Evolutionary conservation across 208 protist genomes (phyloP), one percentile per base, ranked within the genome.

Genomic region (Crithidia mellificae): DNA sequence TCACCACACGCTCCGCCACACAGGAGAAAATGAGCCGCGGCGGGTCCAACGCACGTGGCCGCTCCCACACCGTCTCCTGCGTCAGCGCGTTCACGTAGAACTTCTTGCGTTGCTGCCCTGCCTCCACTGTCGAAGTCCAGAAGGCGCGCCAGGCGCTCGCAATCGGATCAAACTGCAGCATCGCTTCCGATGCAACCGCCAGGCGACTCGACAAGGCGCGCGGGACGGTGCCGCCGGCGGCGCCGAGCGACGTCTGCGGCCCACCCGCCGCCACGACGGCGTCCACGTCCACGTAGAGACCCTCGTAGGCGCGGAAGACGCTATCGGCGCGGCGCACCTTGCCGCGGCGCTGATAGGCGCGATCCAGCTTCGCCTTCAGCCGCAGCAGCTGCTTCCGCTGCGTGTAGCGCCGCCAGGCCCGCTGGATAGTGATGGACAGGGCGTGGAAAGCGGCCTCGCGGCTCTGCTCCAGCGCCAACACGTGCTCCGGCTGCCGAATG

Each of bases 401-500:
- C n/a, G 72, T 76, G 62, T 90, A 98, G 11, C 68, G 61, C 34
- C 77, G 71, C 80, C 85, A 98, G 4, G 74, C 78, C n/a, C 87
- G 82, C 69, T 98, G 95, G 44, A 98, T 91, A 38, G 87, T 91
- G 22, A 77, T 71, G 6, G 87, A 84, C 38, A 92, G 83, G n/a
- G 64, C 68, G 54, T 93, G 78, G 46, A 97, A 91, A 20, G 88
- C 92, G 50, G 77, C 67, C 56, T 96, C 91, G 49, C 95, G 88
- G 14, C 85, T 63, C 59, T 96, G 91, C 72, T 98, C 96, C 4
- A 98, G 65, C 3, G 79, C 41, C 53, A 90, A 88, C 2, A 98
- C 70, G 49, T 96, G 92, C 57, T 97, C 84, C 15, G 97, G 96
- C 30, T 90, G 84, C 30, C 96, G 84, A 36, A 99, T 90, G 67